Conservation (phyloP, 208 protist genomes). For the Vickermania spadyakhi region DNA sequence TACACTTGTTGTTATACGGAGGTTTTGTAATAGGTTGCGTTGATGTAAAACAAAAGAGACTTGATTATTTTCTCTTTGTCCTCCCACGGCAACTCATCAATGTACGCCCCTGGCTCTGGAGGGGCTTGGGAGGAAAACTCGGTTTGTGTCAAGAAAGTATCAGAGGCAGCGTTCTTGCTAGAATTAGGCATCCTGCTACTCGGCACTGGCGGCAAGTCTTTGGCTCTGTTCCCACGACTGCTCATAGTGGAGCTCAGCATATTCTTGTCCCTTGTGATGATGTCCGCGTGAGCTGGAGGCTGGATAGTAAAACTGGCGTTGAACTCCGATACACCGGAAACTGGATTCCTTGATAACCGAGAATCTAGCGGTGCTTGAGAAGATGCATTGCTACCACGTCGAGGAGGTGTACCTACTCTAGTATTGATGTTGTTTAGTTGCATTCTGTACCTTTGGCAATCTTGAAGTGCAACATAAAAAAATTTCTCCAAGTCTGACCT, state of each 20-base stretch:
- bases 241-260: neutral
- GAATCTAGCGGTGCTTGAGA: no score
- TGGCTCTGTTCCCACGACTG: neutral
- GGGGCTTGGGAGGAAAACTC: neutral
- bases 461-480: slow-evolving; percentile 58
- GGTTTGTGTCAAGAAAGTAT: neutral
- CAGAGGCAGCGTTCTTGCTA: no score
- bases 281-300: neutral
- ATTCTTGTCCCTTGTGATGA: neutral
- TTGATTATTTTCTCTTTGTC: slow-evolving; percentile 86
- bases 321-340: neutral
- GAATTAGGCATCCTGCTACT: no score
- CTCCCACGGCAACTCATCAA: slow-evolving; percentile 56
- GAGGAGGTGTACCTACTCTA: no score
- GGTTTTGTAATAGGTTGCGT: slow-evolving; percentile 52
- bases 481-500: slow-evolving; percentile 71
- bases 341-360: no score
- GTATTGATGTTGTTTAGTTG: slow-evolving; percentile 5
- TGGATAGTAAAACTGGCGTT: neutral
- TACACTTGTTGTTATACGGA: slow-evolving; percentile 5
- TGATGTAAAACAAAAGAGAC: slow-evolving; percentile 72
- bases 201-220: neutral
- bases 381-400: no score
- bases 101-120: slow-evolving; percentile 15
- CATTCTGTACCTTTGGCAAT: slow-evolving; percentile 34